Evolutionary conservation across 208 protist genomes (phyloP).

Genomic region (Leishmania amazonensis): DNA sequence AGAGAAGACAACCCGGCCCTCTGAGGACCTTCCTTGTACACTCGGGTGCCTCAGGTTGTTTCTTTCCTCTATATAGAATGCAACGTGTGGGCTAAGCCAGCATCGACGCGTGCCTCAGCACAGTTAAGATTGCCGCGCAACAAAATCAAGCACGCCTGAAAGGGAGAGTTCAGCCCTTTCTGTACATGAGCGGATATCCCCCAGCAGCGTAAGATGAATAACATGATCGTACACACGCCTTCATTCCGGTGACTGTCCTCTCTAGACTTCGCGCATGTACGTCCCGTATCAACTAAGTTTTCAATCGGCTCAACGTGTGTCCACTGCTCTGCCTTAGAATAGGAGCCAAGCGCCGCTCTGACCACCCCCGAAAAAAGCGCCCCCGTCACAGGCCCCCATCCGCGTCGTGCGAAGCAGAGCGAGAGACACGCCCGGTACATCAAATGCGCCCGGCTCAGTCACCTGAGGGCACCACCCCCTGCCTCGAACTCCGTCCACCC

Average conservation of each 20-base stretch:
- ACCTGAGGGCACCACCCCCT: neutral
- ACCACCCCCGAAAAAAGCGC: neutral
- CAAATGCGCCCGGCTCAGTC: neutral
- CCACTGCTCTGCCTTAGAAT: neutral
- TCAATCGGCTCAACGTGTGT: too few relatives aligned
- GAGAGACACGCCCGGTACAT: neutral
- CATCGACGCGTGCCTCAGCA: neutral
- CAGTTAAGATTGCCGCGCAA: neutral
- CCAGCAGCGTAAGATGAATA: neutral
- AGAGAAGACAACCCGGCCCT: neutral
- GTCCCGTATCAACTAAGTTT: too few relatives aligned
- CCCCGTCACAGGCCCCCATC: neutral
- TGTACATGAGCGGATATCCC: neutral
- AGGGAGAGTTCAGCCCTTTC: neutral
- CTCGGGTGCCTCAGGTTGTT: neutral
- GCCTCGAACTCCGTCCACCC: neutral
- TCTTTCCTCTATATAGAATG: neutral
- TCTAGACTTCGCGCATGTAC: neutral
- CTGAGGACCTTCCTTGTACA: neutral
- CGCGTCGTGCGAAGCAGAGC: neutral
- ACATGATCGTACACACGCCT: neutral
- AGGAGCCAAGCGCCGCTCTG: neutral
- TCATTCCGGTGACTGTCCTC: neutral
- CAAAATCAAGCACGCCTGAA: neutral
- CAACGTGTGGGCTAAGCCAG: neutral